These are phyloP conservation scores for Closterium sp. DNA, from an alignment of 139 green algal species.

Conservation along the genomic window DNA sequence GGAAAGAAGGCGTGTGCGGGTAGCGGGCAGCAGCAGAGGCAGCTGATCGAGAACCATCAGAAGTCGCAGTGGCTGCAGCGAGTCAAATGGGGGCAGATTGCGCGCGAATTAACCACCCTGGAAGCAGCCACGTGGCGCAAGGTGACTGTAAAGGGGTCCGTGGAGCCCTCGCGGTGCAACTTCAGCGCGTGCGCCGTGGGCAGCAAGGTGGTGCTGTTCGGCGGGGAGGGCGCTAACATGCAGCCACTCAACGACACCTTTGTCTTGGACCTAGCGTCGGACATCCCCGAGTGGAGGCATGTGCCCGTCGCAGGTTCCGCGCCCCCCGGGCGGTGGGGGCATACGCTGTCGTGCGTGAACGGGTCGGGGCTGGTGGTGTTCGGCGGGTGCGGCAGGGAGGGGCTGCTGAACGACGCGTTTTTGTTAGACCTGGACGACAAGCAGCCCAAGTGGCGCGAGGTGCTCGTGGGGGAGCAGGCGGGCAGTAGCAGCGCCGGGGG, in stretches of 20 bases:
- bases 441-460: conserved; percentile 31
- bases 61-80: background rate
- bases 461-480: background rate
- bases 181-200: conserved; percentile 53
- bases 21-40: background rate
- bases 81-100: conserved; percentile 39
- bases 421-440: conserved; percentile 44
- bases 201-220: conserved; percentile 48
- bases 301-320: background rate
- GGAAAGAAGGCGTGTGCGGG: background rate
- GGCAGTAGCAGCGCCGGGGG: background rate
- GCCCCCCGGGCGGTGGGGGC: conserved; percentile 48
- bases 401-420: conserved; percentile 48
- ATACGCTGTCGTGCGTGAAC: conserved; percentile 44
- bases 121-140: conserved; percentile 40
- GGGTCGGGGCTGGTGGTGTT: conserved; percentile 49
- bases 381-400: conserved; percentile 43
- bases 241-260: conserved; percentile 51
- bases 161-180: conserved; percentile 49
- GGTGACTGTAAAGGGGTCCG: conserved; percentile 29
- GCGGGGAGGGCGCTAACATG: conserved; percentile 41
- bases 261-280: conserved; percentile 38
- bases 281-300: conserved; percentile 33
- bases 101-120: conserved; percentile 43
- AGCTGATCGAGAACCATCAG: background rate